Percentiles rank a stretch among this genome's conserved stretches.
phyloP scores from a whole-genome alignment of 1,139 yeast genomes.

The Suhomyces ambrosiae region DNA sequence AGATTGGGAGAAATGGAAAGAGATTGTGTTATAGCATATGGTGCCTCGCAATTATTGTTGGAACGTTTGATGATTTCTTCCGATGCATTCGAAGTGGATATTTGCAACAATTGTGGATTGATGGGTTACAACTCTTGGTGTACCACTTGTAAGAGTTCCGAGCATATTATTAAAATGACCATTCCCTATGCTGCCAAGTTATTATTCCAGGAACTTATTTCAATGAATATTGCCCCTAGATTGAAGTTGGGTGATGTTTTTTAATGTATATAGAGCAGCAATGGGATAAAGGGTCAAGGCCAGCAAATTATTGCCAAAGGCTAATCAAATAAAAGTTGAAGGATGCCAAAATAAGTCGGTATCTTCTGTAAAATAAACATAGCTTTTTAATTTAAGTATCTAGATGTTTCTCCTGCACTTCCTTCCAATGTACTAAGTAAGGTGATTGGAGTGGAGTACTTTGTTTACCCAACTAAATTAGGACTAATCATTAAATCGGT shows the following conservation, averaged over 20 bases:
- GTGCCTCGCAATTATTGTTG: conserved; percentile 96
- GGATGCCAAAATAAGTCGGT: neutral
- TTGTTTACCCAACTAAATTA: no score
- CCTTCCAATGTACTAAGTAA: no score
- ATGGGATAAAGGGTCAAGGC: neutral
- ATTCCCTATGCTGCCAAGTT: conserved; percentile 98
- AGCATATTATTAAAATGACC: conserved; percentile 86
- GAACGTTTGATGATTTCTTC: conserved; percentile 99
- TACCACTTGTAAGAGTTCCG: conserved; percentile 88
- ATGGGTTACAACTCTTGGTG: conserved; percentile 96
- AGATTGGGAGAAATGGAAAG: conserved; percentile 99
- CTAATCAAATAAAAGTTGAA: neutral
- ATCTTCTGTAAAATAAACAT: no score
- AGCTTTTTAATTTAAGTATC: no score
- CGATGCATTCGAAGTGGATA: conserved; percentile 96
- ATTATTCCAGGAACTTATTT: conserved; percentile 90
- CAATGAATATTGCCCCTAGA: conserved; percentile 98
- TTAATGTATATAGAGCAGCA: conserved; percentile 19
- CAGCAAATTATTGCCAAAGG: neutral
- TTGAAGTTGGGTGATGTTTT: conserved; percentile 87
- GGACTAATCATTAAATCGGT: no score
- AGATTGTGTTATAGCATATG: conserved; percentile 99
- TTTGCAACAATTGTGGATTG: conserved; percentile 97
- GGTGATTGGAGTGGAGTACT: no score
- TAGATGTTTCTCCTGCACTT: no score